Evolutionary conservation across 1,284 basidiomycete species (phyloP), one percentile per base, ranked within the genome.

Genomic region (Moesziomyces sp.): DNA sequence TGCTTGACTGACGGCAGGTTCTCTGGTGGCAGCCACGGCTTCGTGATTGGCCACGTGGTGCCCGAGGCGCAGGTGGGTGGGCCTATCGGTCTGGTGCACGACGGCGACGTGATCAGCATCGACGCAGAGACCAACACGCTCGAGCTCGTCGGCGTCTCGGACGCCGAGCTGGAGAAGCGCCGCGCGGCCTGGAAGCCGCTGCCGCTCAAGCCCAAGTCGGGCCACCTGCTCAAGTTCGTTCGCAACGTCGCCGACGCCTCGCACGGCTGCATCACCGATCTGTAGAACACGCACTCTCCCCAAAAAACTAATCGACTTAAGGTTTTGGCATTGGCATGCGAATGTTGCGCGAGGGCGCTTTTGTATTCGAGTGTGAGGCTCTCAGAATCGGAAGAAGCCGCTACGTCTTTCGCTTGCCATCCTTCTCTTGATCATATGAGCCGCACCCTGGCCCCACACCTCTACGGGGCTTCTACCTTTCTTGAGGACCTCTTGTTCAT

Each of bases 1-100:
- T 89, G 97, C 71, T 89, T 99, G 75, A 99, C 96, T 0, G 96
- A 99, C 84, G 96, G 96, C 49, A 89, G 96, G 45, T 99, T 99
- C 88, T 94, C 92, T 28, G 96, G 95, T 58, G 94, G 92, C 4
- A 69, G 71, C 38, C 82, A 83, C 60, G 80, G 81, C n/a, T 96
- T 96, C 86, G 91, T 91, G 78, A 92, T 95, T 63, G 93, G 94
- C 3, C 94, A 97, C 80, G 92, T 97, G 74, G 93, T 93, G 3
- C 96, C 96, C 28, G 93, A 94, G 84, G 93, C 93, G 6, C 92
- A 93, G 82, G 90, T 91, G 26, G 94, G 94, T 42, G 94, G 94
- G 2, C 92, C 93, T 4, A 96, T 97, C 80, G 94, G 91, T 13
- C 88, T 97, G 34, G 91, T 97, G 10, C 85, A 89, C 74, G 93